A percentile compares a stretch with the other conserved stretches of the same genome.
These are phyloP conservation scores for Spizellomyces sp. DNA, from an alignment of 192 early-diverging fungal genomes.

Conservation along the genomic window DNA sequence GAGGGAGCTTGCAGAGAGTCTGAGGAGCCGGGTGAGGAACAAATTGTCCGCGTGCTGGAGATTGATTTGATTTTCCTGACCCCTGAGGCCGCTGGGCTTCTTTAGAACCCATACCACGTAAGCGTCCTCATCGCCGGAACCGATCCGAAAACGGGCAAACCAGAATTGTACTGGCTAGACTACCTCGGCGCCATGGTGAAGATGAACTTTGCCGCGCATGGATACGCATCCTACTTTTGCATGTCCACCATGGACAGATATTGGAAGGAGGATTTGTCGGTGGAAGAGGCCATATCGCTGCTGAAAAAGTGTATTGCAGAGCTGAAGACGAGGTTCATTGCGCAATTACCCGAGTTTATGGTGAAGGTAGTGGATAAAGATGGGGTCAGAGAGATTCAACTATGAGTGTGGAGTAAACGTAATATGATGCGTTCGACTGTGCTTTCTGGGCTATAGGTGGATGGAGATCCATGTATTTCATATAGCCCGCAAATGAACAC, in stretches of 20 bases:
- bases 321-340: conserved; percentile 80
- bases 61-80: neutral
- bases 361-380: conserved; percentile 87
- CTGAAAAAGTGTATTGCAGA: conserved; percentile 83
- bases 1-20: conserved; percentile 80
- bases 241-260: conserved; percentile 92
- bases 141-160: conserved; percentile 69
- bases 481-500: too few species aligned
- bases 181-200: conserved; percentile 78
- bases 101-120: conserved; percentile 82
- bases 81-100: neutral
- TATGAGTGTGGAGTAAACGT: conserved; percentile 2
- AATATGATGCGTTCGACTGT: too few species aligned
- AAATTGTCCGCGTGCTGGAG: neutral
- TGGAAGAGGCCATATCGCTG: conserved; percentile 85
- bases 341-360: conserved; percentile 80
- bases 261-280: conserved; percentile 75
- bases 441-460: too few species aligned
- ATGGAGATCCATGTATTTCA: too few species aligned
- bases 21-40: conserved; percentile 67
- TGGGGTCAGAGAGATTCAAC: conserved; percentile 61
- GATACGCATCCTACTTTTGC: conserved; percentile 89
- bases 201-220: conserved; percentile 87
- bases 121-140: conserved; percentile 88
- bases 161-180: conserved; percentile 92